Evolutionary conservation across 2,329 filamentous ascomycete genomes (phyloP).

Genomic region (Fusarium buharicum): DNA sequence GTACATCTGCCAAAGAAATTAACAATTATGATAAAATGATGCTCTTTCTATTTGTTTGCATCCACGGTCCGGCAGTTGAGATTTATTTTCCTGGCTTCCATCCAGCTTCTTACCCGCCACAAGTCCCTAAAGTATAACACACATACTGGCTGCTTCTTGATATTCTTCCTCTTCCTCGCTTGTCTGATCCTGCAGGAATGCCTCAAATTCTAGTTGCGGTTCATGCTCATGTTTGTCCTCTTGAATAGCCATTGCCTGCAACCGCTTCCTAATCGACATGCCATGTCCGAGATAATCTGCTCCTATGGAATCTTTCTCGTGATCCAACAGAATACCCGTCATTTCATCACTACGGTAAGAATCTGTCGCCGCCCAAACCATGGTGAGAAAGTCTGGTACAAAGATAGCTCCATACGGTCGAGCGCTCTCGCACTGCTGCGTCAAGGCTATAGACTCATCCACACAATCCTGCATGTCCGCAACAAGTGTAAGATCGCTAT

Average conservation of each 20-base stretch:
- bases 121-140: constrained; percentile 2
- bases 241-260: constrained; percentile 21
- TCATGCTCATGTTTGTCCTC: background rate
- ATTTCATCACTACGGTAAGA: constrained; percentile 17
- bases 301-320: constrained; percentile 30
- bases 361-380: constrained; percentile 31
- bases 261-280: constrained; percentile 5
- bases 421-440: constrained; percentile 14
- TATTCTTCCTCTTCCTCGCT: background rate
- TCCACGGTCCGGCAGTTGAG: no score
- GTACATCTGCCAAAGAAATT: no score
- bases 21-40: no score
- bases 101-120: background rate
- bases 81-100: background rate
- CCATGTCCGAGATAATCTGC: constrained; percentile 33
- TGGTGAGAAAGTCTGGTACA: constrained; percentile 28
- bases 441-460: constrained; percentile 29
- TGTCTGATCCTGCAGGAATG: accelerated
- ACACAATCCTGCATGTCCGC: constrained; percentile 10
- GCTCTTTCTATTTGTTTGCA: no score
- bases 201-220: background rate
- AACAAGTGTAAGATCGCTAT: background rate
- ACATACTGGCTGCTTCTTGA: background rate
- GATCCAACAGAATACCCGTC: constrained; percentile 25
- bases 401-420: constrained; percentile 35